phyloP scores from a whole-genome alignment of 1,284 basidiomycete genomes.

The Marasmius sp. region DNA sequence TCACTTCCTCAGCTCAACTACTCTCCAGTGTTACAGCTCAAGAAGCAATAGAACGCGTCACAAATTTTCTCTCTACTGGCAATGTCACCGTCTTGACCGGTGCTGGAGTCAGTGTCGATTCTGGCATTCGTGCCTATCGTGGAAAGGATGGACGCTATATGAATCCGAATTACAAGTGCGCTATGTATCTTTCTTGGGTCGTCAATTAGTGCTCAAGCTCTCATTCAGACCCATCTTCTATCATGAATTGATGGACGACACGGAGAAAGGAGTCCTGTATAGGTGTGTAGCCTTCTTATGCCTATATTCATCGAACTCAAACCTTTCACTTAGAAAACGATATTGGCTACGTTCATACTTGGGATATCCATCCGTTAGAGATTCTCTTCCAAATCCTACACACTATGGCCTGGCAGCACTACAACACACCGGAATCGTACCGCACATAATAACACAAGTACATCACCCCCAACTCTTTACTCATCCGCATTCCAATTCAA shows the following conservation, averaged over 20 bases:
- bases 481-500: background rate
- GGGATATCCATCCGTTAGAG: conserved; percentile 79
- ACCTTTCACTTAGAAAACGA: conserved; percentile 51
- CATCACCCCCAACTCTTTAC: background rate
- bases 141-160: conserved; percentile 83
- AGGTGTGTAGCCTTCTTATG: conserved; percentile 40
- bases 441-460: conserved; percentile 78
- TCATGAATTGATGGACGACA: conserved; percentile 78
- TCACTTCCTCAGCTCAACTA: conserved; percentile 42
- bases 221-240: conserved; percentile 65
- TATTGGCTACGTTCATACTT: conserved; percentile 89
- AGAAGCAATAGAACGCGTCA: conserved; percentile 65
- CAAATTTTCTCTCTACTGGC: conserved; percentile 65
- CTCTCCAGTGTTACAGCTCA: conserved; percentile 44
- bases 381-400: conserved; percentile 81
- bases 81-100: conserved; percentile 80
- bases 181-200: conserved; percentile 12
- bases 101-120: conserved; percentile 91
- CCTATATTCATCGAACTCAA: background rate
- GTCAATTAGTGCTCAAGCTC: conserved; percentile 3
- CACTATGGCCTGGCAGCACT: conserved; percentile 86
- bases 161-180: conserved; percentile 90
- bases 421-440: conserved; percentile 64
- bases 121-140: conserved; percentile 87
- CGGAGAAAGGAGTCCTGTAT: conserved; percentile 63